Evolutionary conservation across 495 filamentous ascomycete genomes (phyloP), one percentile per base, ranked within the genome.

Genomic region (Entonaema liquescens): DNA sequence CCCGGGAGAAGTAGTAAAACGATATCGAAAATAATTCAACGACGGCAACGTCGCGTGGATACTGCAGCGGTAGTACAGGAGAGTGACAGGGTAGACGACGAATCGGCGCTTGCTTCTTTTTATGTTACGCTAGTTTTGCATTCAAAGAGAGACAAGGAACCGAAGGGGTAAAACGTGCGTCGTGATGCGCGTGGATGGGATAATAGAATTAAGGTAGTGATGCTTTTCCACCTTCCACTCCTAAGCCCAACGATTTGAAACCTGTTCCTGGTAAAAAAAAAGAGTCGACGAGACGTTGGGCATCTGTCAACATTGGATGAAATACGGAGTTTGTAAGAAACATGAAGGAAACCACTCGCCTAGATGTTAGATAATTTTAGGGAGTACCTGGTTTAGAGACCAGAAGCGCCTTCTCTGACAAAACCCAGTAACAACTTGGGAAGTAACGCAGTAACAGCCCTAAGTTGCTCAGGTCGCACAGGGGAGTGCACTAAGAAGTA

Each of bases 131-230:
- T 68, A 59, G 58, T 61, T 57, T 53, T 68, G 56, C 64, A 72
- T 60, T 64, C 60, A 57, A 72, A 56, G 42, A 58, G 25, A 65
- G 61, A 65, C 70, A 73, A 61, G 65, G 65, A 61, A 49, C 21
- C 29, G 55, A 68, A 60, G 35, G 31, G 44, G 49, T 11, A 53
- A 62, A 58, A 62, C 61, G 56, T 68, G 65, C 65, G 58, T 68
- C 61, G 65, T 73, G 65, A 69, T 62, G 70, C 65, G 70, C 61
- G 67, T 69, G 57, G 62, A 73, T 66, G 49, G 70, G 68, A 69
- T 73, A 60, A 68, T 50, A 55, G 65, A 68, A 63, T 55, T 55
- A 49, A 31, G 28, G 52, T 33, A 17, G 28, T 38, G 53, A 42
- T 49, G 62, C 54, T 60, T 38, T 56, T 57, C 28, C 28, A 54